phyloP scores from a whole-genome alignment of 2,329 filamentous ascomycete genomes.

The Epichloe elymi region DNA sequence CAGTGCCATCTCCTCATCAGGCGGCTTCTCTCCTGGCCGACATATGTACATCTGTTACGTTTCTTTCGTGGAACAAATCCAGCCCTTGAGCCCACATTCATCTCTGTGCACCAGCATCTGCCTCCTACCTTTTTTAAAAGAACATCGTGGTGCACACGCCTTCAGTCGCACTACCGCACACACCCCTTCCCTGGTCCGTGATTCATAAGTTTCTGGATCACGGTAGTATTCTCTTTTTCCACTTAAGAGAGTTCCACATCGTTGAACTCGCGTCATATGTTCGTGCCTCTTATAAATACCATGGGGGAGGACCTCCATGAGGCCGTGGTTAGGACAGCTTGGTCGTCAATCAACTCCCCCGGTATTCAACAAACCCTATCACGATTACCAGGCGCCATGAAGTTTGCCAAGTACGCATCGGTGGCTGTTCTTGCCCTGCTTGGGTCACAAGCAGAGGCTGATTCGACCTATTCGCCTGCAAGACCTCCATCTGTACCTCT shows the following conservation, averaged over 20 bases:
- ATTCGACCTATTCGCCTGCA: slow-evolving; percentile 48
- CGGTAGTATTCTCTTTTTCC: neutral
- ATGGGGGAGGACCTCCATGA: slow-evolving; percentile 3
- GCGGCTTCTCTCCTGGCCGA: neutral
- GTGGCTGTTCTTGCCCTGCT: slow-evolving; percentile 9
- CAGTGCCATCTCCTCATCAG: neutral
- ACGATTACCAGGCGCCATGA: slow-evolving; percentile 8
- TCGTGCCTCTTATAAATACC: slow-evolving; percentile 8
- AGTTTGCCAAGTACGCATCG: slow-evolving; percentile 10
- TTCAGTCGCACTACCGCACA: neutral
- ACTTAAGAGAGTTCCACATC: neutral
- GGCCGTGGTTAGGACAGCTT: slow-evolving; percentile 2
- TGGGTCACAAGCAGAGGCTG: slow-evolving; percentile 8
- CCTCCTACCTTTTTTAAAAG: neutral
- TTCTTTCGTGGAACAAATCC: neutral
- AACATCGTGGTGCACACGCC: neutral
- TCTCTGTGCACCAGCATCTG: neutral
- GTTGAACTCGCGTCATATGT: slow-evolving; percentile 1
- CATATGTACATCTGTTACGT: neutral
- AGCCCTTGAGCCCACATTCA: neutral
- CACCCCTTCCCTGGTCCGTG: neutral
- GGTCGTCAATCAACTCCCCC: neutral
- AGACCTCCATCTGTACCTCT: slow-evolving; percentile 57
- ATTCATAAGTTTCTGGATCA: neutral
- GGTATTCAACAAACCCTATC: slow-evolving; percentile 5